Conservation (phyloP, 805 yeast species). For the Metschnikowia henanensis region DNA sequence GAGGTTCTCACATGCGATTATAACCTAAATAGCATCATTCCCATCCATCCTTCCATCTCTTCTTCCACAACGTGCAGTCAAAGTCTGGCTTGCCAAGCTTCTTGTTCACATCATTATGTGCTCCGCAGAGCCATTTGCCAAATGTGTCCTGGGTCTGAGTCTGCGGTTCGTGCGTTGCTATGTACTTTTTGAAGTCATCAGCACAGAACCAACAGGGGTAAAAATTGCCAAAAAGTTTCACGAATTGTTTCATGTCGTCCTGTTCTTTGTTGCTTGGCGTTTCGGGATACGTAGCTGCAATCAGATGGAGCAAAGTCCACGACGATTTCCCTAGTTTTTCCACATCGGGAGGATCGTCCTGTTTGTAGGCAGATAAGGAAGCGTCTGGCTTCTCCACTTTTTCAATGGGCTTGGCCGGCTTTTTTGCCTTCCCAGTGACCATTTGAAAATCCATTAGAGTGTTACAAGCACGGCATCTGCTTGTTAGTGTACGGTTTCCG, state of each 20-base stretch:
- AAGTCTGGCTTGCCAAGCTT: conserved; percentile 85
- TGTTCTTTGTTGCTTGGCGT: conserved; percentile 63
- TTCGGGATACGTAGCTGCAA: conserved; percentile 88
- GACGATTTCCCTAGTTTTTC: conserved; percentile 77
- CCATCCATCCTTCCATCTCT: conserved; percentile 97
- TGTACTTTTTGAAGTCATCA: conserved; percentile 69
- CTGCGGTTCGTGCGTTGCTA: conserved; percentile 52
- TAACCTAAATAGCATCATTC: too few relatives aligned
- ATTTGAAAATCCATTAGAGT: conserved; percentile 74
- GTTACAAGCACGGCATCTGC: conserved; percentile 86
- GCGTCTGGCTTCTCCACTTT: conserved; percentile 3
- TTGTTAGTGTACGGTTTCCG: conserved; percentile 5
- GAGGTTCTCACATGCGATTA: too few relatives aligned
- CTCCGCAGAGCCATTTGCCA: conserved; percentile 91
- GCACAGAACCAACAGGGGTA: conserved; percentile 98
- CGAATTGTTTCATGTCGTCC: conserved; percentile 66
- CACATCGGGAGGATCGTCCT: conserved; percentile 85
- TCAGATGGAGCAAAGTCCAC: conserved; percentile 89
- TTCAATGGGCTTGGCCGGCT: conserved; percentile 5
- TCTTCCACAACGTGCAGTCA: conserved; percentile 87
- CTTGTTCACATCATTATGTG: conserved; percentile 90
- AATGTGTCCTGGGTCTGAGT: conserved; percentile 72
- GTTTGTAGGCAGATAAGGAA: conserved; percentile 24
- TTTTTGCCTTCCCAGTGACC: conserved; percentile 37
- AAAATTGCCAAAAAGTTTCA: conserved; percentile 68